phyloP scores from a whole-genome alignment of 2,329 filamentous ascomycete genomes.

The Botrytis porri region DNA sequence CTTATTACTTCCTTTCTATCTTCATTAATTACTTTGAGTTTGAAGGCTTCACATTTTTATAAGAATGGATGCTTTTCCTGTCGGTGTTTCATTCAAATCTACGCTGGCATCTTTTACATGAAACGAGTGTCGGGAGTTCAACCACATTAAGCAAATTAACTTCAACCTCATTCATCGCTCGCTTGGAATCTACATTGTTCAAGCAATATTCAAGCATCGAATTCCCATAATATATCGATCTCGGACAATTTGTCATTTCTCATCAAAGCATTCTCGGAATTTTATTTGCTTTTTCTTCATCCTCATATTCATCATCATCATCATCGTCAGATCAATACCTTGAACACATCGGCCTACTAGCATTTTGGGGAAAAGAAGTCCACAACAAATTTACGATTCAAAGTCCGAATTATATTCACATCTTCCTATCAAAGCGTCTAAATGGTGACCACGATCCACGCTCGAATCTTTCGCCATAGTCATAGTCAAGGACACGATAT shows the following conservation, averaged over 20 bases:
- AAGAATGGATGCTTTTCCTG: constrained; percentile 17
- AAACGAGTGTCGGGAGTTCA: neutral
- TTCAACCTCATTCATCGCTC: neutral
- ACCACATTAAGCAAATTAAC: neutral
- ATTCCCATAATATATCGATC: neutral
- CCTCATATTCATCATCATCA: neutral
- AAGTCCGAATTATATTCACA: neutral
- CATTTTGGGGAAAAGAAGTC: neutral
- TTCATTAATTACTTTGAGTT: neutral
- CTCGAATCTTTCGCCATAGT: constrained; percentile 13
- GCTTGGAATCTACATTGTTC: neutral
- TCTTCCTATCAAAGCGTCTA: neutral
- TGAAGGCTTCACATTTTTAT: neutral
- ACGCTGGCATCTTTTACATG: neutral
- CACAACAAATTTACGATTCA: neutral
- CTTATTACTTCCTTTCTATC: neutral
- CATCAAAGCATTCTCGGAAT: neutral
- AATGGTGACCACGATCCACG: constrained; percentile 15
- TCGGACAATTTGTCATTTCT: neutral
- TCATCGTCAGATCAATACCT: neutral
- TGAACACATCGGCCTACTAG: neutral
- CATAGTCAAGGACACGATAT: constrained; percentile 7
- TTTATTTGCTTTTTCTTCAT: neutral
- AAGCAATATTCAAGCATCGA: neutral
- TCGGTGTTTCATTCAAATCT: neutral